Evolutionary conservation across 202 grass and related monocot species (phyloP).

Genomic region (Zizania palustris): DNA sequence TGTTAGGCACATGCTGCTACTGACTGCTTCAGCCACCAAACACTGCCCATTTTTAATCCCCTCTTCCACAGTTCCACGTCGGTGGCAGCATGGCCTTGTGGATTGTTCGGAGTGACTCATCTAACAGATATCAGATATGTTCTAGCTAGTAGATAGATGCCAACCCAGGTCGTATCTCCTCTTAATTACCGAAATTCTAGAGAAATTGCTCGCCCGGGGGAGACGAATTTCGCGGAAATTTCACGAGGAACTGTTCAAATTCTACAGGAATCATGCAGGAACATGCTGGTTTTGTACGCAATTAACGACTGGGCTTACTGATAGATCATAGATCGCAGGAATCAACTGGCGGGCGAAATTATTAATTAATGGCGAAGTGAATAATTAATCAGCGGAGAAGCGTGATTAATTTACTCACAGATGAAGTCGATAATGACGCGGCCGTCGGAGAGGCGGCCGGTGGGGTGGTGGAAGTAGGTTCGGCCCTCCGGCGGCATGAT

Average conservation of each 20-base stretch:
- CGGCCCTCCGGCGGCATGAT: conserved; percentile 57
- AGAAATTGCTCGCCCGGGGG: not conserved
- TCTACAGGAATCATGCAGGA: not conserved
- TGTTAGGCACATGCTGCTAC: conserved; percentile 39
- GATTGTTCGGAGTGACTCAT: not conserved
- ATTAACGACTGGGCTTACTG: conserved; percentile 1
- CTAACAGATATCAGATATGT: conserved; percentile 3
- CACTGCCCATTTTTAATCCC: not conserved
- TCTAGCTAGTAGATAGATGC: not conserved
- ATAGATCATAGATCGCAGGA: not conserved
- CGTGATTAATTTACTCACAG: conserved; percentile 50
- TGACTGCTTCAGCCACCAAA: conserved; percentile 23
- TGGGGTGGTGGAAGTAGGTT: conserved; percentile 55
- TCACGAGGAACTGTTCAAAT: not conserved
- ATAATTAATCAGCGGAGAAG: not conserved
- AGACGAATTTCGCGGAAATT: not conserved
- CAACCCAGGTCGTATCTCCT: not conserved
- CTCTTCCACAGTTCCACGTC: conserved; percentile 7
- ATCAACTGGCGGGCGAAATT: not conserved
- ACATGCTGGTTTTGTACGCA: not conserved
- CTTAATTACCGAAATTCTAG: not conserved
- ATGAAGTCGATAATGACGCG: conserved; percentile 76
- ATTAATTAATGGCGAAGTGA: not conserved
- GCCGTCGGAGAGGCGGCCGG: conserved; percentile 67
- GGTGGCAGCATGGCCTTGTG: conserved; percentile 24